phyloP scores from a whole-genome alignment of 495 filamentous ascomycete genomes.

The Penicillium atrosanguineum region DNA sequence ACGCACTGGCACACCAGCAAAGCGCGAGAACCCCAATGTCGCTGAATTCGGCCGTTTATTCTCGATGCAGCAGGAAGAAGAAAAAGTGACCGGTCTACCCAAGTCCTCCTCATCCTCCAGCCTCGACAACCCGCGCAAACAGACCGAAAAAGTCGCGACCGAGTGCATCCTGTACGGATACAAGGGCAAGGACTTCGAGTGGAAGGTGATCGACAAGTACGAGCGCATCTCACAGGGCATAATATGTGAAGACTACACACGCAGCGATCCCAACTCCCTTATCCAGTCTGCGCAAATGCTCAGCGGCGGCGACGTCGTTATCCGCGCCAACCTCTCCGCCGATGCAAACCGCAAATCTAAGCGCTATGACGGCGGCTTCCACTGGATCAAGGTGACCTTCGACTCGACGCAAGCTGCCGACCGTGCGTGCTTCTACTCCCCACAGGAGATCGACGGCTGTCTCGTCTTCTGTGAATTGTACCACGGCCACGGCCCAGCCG shows the following conservation, averaged over 20 bases:
- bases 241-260: slow-evolving; percentile 88
- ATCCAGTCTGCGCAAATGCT: slow-evolving; percentile 57
- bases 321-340: slow-evolving; percentile 58
- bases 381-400: slow-evolving; percentile 94
- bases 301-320: slow-evolving; percentile 60
- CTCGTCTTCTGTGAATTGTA: slow-evolving; percentile 77
- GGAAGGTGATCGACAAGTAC: slow-evolving; percentile 81
- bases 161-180: slow-evolving; percentile 87
- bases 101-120: slow-evolving; percentile 43
- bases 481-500: slow-evolving; percentile 63
- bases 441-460: slow-evolving; percentile 73
- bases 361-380: slow-evolving; percentile 69
- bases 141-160: slow-evolving; percentile 61
- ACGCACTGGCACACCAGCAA: slow-evolving; percentile 57
- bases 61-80: slow-evolving; percentile 43
- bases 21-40: slow-evolving; percentile 57
- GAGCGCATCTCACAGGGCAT: slow-evolving; percentile 69
- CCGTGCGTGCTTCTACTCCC: slow-evolving; percentile 69
- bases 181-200: slow-evolving; percentile 64
- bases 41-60: slow-evolving; percentile 50
- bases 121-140: slow-evolving; percentile 42
- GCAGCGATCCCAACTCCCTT: slow-evolving; percentile 52
- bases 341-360: slow-evolving; percentile 74
- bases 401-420: slow-evolving; percentile 78
- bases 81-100: slow-evolving; percentile 33